phyloP scores from a whole-genome alignment of 257 asterid species.

The Solanum megistacrolobum region DNA sequence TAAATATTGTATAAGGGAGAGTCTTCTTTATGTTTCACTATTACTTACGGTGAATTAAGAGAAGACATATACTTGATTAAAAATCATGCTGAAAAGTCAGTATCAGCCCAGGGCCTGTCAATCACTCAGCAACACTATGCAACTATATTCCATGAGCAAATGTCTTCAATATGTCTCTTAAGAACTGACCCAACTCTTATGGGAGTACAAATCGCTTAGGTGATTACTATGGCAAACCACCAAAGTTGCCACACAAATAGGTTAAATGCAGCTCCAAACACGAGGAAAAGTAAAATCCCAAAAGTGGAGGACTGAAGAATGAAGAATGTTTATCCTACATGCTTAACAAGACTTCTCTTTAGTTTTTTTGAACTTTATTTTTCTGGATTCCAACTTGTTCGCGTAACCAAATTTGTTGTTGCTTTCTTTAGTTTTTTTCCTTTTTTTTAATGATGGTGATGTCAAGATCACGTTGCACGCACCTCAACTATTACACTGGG shows the following conservation, averaged over 20 bases:
- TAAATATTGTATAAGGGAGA: neutral
- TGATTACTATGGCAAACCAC: neutral
- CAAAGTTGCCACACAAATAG: neutral
- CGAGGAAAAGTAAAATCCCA: neutral
- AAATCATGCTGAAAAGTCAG: neutral
- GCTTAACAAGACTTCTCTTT: neutral
- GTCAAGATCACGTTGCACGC: neutral
- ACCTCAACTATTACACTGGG: neutral
- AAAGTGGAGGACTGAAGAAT: neutral
- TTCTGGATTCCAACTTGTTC: neutral
- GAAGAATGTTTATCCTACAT: neutral
- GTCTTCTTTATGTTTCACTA: neutral
- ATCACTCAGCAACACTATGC: neutral
- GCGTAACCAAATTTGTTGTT: neutral
- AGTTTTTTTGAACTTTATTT: neutral
- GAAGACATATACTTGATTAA: neutral
- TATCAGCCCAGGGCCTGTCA: neutral
- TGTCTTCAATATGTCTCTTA: neutral
- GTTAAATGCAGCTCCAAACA: neutral
- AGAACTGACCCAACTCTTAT: neutral
- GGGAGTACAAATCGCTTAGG: neutral
- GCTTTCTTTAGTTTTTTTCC: neutral
- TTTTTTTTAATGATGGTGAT: neutral
- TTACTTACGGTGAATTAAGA: neutral
- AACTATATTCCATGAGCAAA: neutral